Percentiles rank a stretch among this genome's conserved stretches.
These are phyloP conservation scores for Trichosanthes truncata DNA, from an alignment of 306 rosid species.

Conservation along the genomic window DNA sequence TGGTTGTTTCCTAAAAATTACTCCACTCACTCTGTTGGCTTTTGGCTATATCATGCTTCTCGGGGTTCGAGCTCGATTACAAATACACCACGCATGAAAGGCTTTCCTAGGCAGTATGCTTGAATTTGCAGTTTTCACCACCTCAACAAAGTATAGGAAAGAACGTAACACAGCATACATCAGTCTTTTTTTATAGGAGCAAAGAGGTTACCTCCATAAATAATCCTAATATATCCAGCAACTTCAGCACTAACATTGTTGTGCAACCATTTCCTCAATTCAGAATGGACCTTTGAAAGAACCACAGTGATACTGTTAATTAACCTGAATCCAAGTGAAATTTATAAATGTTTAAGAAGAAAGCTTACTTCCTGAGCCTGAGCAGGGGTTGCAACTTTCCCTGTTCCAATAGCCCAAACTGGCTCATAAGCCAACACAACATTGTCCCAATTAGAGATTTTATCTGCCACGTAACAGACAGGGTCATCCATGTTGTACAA, in stretches of 20 bases:
- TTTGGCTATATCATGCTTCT: background rate
- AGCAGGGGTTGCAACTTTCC: conserved; percentile 56
- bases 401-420: conserved; percentile 53
- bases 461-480: conserved; percentile 19
- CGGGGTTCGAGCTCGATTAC: background rate
- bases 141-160: background rate
- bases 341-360: background rate
- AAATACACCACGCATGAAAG: background rate
- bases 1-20: background rate
- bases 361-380: conserved; percentile 78
- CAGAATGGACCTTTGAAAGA: conserved; percentile 59
- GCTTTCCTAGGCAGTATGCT: background rate
- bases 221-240: conserved; percentile 59
- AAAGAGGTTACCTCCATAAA: conserved; percentile 69
- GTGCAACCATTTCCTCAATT: conserved; percentile 71
- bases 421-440: conserved; percentile 33
- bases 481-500: background rate
- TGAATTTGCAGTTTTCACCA: background rate
- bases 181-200: background rate
- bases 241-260: conserved; percentile 53
- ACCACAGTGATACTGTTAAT: background rate
- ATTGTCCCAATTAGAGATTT: conserved; percentile 26
- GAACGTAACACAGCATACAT: background rate
- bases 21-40: background rate
- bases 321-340: background rate